Evolutionary conservation across 1,139 yeast species (phyloP).

Genomic region (Zygosaccharomyces sapae): DNA sequence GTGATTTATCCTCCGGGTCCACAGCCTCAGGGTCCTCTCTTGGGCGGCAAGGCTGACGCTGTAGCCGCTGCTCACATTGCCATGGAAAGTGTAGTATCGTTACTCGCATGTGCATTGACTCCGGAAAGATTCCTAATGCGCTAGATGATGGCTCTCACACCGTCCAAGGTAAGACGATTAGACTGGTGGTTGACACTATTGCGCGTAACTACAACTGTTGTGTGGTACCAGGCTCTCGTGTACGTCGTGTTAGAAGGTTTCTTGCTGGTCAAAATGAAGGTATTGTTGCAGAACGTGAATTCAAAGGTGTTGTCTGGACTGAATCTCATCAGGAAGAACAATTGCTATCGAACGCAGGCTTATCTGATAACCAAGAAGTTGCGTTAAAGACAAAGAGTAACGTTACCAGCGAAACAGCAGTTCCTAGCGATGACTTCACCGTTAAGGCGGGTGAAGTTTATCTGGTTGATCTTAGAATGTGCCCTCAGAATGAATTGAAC

Average conservation of each 20-base stretch:
- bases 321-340: conserved; percentile 72
- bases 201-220: conserved; percentile 77
- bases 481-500: conserved; percentile 52
- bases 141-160: conserved; percentile 29
- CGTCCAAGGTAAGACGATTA: conserved; percentile 65
- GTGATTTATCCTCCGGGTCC: conserved; percentile 62
- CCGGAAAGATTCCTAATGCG: conserved; percentile 62
- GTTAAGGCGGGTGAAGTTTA: conserved; percentile 83
- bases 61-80: conserved; percentile 86
- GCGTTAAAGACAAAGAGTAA: conserved; percentile 38
- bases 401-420: conserved; percentile 42
- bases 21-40: conserved; percentile 68
- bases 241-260: conserved; percentile 86
- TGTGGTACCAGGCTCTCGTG: conserved; percentile 88
- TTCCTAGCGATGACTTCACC: conserved; percentile 72
- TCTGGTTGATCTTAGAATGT: conserved; percentile 75
- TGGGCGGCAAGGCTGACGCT: conserved; percentile 86
- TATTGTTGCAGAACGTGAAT: conserved; percentile 84
- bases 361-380: conserved; percentile 14
- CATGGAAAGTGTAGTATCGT: conserved; percentile 69
- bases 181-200: conserved; percentile 72
- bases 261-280: conserved; percentile 94
- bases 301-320: conserved; percentile 90
- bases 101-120: conserved; percentile 67
- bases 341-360: conserved; percentile 41